A percentile compares a stretch with the other conserved stretches of the same genome.
Evolutionary conservation across 164 flowering plant species (phyloP).

Genomic region (Chloranthus sessilifolius): DNA sequence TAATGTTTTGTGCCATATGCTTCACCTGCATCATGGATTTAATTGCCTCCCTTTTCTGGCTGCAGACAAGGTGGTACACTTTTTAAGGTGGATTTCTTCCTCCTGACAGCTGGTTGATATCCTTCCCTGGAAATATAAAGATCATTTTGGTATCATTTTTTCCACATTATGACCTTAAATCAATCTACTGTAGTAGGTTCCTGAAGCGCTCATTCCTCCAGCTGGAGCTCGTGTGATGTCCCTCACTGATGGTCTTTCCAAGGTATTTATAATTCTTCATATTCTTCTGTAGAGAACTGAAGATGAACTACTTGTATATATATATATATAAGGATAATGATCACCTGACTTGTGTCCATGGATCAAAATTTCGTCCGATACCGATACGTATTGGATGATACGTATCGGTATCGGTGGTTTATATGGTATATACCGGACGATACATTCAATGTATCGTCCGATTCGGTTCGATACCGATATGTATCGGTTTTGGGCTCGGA

Average conservation of each 20-base stretch:
- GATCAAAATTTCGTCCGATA: no score
- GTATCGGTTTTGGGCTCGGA: no score
- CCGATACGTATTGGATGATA: no score
- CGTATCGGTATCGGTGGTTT: no score
- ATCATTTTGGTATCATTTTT: slow-evolving; percentile 6
- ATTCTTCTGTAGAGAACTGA: neutral
- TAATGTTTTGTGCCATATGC: neutral
- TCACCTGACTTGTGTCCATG: no score
- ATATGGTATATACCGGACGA: no score
- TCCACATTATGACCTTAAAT: slow-evolving; percentile 7
- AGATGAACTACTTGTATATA: no score
- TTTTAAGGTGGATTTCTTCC: slow-evolving; percentile 62
- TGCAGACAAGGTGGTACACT: slow-evolving; percentile 79
- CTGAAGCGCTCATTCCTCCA: slow-evolving; percentile 91
- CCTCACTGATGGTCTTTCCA: slow-evolving; percentile 89
- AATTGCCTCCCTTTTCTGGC: slow-evolving; percentile 22
- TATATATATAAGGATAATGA: no score
- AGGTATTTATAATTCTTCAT: slow-evolving; percentile 41
- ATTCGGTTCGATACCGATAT: no score
- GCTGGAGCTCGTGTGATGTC: slow-evolving; percentile 97
- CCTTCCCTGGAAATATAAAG: slow-evolving; percentile 11
- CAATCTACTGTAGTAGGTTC: slow-evolving; percentile 50
- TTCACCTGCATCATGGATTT: slow-evolving; percentile 11
- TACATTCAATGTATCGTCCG: no score
- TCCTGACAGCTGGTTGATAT: slow-evolving; percentile 19